Conservation (phyloP, 192 early-diverging fungal species). For the Chytriomyces sp. region DNA sequence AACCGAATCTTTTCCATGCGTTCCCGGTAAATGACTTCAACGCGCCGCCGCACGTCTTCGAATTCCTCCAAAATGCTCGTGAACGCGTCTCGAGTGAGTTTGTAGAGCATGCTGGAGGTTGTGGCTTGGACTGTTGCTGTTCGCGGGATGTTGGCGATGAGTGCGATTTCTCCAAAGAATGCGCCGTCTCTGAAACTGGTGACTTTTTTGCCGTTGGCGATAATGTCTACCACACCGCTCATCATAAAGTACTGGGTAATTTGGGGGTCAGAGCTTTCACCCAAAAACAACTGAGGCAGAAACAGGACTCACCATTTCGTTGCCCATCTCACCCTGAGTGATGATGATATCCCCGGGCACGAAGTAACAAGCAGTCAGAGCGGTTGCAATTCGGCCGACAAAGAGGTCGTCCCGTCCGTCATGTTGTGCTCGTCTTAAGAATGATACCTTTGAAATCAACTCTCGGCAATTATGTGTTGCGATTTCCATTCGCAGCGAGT, state of each 20-base stretch:
- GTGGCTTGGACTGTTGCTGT: conserved; percentile 33
- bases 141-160: conserved; percentile 35
- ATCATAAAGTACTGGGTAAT: conserved; percentile 51
- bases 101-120: conserved; percentile 8
- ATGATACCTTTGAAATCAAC: conserved; percentile 34
- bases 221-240: conserved; percentile 44
- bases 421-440: conserved; percentile 22
- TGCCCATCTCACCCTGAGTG: conserved; percentile 31
- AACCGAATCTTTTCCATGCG: conserved; percentile 29
- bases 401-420: conserved; percentile 38
- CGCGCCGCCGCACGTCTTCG: conserved; percentile 31
- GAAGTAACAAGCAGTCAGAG: conserved; percentile 32
- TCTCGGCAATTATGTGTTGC: conserved; percentile 38
- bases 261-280: conserved; percentile 41
- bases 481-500: conserved; percentile 39
- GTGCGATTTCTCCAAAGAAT: conserved; percentile 14
- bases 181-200: conserved; percentile 26
- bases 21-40: conserved; percentile 32
- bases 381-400: conserved; percentile 30
- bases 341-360: conserved; percentile 31
- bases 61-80: conserved; percentile 34
- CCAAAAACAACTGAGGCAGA: conserved; percentile 1
- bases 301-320: conserved; percentile 32
- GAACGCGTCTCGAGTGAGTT: conserved; percentile 20
- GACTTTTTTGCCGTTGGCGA: conserved; percentile 42